Percentiles rank a stretch among this genome's conserved stretches.
Conservation (phyloP, 352 stramenopile genomes). For the Aphanomyces invadans region DNA sequence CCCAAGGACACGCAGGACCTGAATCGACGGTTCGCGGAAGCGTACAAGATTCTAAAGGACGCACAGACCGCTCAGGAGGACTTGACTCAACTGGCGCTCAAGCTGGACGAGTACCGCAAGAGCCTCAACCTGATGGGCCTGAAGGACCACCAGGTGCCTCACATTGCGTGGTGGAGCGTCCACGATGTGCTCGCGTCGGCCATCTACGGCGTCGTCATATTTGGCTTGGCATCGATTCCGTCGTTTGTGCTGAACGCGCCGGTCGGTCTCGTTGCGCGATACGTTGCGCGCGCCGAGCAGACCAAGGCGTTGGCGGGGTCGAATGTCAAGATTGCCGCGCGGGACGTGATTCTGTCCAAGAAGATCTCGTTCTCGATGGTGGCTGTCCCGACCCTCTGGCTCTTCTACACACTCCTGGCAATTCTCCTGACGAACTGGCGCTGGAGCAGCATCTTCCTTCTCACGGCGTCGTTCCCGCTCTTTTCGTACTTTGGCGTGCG, state of each 20-base stretch:
- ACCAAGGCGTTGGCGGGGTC: slow-evolving; percentile 80
- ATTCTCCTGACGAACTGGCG: slow-evolving; percentile 80
- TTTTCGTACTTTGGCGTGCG: slow-evolving; percentile 86
- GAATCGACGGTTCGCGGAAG: slow-evolving; percentile 86
- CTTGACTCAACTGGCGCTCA: slow-evolving; percentile 49
- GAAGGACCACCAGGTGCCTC: slow-evolving; percentile 86
- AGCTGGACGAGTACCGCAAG: slow-evolving; percentile 81
- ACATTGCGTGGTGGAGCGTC: slow-evolving; percentile 82
- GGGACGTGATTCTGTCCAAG: slow-evolving; percentile 88
- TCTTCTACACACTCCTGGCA: slow-evolving; percentile 78
- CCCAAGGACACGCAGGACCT: slow-evolving; percentile 89
- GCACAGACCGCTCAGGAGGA: slow-evolving; percentile 54
- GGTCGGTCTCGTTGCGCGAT: slow-evolving; percentile 80
- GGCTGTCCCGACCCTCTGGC: slow-evolving; percentile 79
- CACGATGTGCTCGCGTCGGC: slow-evolving; percentile 86
- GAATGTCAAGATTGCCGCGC: slow-evolving; percentile 86
- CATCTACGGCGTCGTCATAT: slow-evolving; percentile 74
- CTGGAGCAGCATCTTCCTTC: slow-evolving; percentile 71
- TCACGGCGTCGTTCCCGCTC: slow-evolving; percentile 74
- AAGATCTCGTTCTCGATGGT: slow-evolving; percentile 92
- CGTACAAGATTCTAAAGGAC: slow-evolving; percentile 77
- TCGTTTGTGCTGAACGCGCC: slow-evolving; percentile 88
- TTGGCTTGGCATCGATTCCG: slow-evolving; percentile 84
- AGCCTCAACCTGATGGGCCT: slow-evolving; percentile 81
- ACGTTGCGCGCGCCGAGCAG: slow-evolving; percentile 60